Evolutionary conservation across 129 eudicot species (phyloP), one percentile per base, ranked within the genome.

Genomic region (Sambucus nigra): DNA sequence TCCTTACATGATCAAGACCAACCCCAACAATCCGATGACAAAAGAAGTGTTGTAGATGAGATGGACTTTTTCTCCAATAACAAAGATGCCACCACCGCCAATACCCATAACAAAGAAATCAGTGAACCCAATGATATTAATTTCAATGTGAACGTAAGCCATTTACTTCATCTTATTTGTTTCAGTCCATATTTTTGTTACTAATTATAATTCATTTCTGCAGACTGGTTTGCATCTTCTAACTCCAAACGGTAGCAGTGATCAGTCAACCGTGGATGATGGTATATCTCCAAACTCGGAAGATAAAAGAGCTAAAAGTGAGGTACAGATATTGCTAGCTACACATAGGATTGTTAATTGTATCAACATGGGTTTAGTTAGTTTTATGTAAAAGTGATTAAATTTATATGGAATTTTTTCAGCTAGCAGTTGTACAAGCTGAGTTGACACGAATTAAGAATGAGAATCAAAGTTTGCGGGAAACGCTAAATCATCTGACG

Each of bases 211-310:
- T 26, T 27, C 12, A 18, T 12, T 18, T 39, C 10, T 64, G 26
- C 70, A 83, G 94, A 83, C 81, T 24, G 83, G 84, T 18, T 76
- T 83, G 69, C 78, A 67, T 49, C 94, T 83, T 15, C 74, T 76
- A 3, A 83, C 83, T 1, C 81, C 74, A 22, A 83, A 78, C 54
- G 59, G 78, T 2, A 67, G 83, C 16, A 75, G 83, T 52, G 84
- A 79, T 66, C 79, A 78, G 55, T 82, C 93, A 35, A 63, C 69
- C 31, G 86, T 75, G 24, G 87, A 76, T 28, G 83, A 79, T 42
- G 79, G 87, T 50, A 47, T 64, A 1, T 75, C 87, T n/a, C 52
- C 87, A 0, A 79, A 74, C 40, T 73, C 94, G 0, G 74, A 75
- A 14, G 74, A 72, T 20, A 79, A 73, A 59, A 78, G 77, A 68